Conservation (phyloP, 1,139 yeast species). For the Zygoascus hellenicus region DNA sequence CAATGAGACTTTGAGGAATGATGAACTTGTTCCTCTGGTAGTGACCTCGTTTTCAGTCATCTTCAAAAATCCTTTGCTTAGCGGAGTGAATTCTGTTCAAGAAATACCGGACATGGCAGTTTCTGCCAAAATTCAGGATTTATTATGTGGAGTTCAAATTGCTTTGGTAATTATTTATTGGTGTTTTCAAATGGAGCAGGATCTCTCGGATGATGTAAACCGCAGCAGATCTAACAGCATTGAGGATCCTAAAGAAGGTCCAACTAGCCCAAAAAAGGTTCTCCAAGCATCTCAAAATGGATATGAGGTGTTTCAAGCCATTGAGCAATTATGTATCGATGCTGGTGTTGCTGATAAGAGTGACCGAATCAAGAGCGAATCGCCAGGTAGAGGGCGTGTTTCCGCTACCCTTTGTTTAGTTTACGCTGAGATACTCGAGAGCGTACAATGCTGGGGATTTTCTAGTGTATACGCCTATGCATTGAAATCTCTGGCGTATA, state of each 20-base stretch:
- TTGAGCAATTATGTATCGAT: slow-evolving; percentile 23
- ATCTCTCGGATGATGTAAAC: slow-evolving; percentile 13
- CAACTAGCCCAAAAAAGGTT: background rate
- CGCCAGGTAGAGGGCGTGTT: slow-evolving; percentile 22
- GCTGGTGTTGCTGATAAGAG: slow-evolving; percentile 18
- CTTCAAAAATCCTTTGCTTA: slow-evolving; percentile 7
- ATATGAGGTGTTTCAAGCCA: slow-evolving; percentile 18
- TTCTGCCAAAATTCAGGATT: slow-evolving; percentile 21
- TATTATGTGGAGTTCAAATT: slow-evolving; percentile 25
- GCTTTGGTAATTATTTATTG: slow-evolving; percentile 29
- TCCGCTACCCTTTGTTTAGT: slow-evolving; percentile 28
- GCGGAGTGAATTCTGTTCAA: slow-evolving; percentile 18
- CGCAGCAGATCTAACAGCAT: slow-evolving; percentile 5
- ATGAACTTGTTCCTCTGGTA: slow-evolving; percentile 21
- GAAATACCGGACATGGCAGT: slow-evolving; percentile 22
- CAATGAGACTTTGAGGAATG: slow-evolving; percentile 19
- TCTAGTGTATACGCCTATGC: slow-evolving; percentile 26
- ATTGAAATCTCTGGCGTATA: slow-evolving; percentile 26
- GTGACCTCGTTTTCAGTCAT: slow-evolving; percentile 24
- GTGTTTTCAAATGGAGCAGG: slow-evolving; percentile 29
- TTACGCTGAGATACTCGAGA: slow-evolving; percentile 29
- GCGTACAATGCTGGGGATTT: slow-evolving; percentile 30
- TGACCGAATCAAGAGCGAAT: background rate
- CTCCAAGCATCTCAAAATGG: slow-evolving; percentile 1
- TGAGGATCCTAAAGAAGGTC: background rate